Evolutionary conservation across 2,329 filamentous ascomycete genomes (phyloP), one percentile per base, ranked within the genome.

Genomic region (Alternaria angustiovoidea): DNA sequence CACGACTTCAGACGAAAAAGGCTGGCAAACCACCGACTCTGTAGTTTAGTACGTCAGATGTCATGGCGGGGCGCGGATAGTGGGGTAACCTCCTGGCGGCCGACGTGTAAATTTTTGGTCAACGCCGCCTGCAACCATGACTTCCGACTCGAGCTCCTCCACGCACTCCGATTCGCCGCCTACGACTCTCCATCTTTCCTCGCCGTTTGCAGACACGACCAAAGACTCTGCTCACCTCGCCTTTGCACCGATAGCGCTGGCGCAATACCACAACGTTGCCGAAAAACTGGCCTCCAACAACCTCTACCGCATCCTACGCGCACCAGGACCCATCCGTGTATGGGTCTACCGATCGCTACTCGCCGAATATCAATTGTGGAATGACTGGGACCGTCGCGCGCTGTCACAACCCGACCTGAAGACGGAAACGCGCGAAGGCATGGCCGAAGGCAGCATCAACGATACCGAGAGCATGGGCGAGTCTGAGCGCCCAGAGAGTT

Each of bases 291-390:
- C 68, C 63, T 54, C 63, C 51, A 70, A 71, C 68, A 67, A 67
- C 54, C 36, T 67, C 59, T 67, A 63, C 38, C 64, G 69, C 54
- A 68, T 73, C 52, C 66, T 74, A 18, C 65, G 65, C 55, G 66
- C 68, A 43, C 72, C 70, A 24, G 69, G 67, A 22, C 69, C 68
- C 14, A 66, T 73, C 30, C 70, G 72, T 52, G 60, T 68, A 38
- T 72, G 68, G 70, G 64, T 70, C 7, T 74, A 72, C 51, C 65
- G 64, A 54, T 67, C 63, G 24, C 61, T 73, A 46, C 62, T 73
- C 22, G 59, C 54, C 41, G 69, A 73, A 52, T 54, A 67, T 22
- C 52, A 62, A 46, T 56, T 68, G 63, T 72, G 69, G 70, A 55
- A 65, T 51, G 56, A 66, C 47, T 67, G 65, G 67, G 59, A 67